Evolutionary conservation across 73 alveolate genomes (phyloP).

Genomic region (Tetrahymena thermophila): DNA sequence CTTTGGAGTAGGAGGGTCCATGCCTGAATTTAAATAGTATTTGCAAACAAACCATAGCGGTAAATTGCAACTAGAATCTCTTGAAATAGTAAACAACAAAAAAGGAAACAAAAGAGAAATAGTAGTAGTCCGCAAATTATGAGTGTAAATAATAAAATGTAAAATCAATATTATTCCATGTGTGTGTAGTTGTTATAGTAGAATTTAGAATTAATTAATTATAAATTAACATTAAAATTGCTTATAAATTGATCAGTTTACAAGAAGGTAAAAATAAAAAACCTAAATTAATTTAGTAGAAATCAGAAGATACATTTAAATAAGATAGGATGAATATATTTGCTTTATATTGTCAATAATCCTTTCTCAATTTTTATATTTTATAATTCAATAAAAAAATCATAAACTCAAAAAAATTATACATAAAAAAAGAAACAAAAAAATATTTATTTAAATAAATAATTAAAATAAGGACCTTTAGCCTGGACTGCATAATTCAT

Average conservation of each 20-base stretch:
- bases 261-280: not conserved
- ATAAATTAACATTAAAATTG: not conserved
- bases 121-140: not conserved
- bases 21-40: conserved; percentile 6
- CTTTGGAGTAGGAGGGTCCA: conserved; percentile 46
- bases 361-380: not conserved
- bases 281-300: not conserved
- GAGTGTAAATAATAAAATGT: not conserved
- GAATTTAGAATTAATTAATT: too few relatives aligned
- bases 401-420: not conserved
- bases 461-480: not conserved
- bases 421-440: not conserved
- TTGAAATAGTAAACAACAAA: not conserved
- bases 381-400: not conserved
- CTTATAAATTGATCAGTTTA: too few relatives aligned
- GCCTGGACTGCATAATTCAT: not conserved
- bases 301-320: not conserved
- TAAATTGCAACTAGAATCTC: not conserved
- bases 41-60: not conserved
- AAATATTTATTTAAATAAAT: not conserved
- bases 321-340: not conserved
- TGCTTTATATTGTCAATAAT: not conserved
- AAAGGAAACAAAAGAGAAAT: not conserved
- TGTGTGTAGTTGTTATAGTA: too few relatives aligned
- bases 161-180: too few relatives aligned